Evolutionary conservation across 2,329 filamentous ascomycete species (phyloP).

Genomic region (Cladorrhinum sp.): DNA sequence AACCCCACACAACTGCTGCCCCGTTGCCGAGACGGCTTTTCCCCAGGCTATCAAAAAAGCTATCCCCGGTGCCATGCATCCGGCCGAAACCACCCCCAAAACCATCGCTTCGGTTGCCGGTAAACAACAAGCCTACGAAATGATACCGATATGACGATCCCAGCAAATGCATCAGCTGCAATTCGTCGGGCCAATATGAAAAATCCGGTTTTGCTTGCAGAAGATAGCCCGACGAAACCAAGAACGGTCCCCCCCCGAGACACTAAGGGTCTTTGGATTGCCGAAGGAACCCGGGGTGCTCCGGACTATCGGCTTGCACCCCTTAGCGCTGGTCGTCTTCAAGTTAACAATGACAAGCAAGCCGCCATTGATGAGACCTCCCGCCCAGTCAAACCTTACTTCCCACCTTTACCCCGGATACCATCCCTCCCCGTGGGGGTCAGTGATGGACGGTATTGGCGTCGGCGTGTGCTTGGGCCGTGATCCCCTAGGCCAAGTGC

Average conservation of each 20-base stretch:
- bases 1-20: conserved; percentile 17
- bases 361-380: background rate
- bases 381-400: background rate
- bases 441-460: conserved; percentile 8
- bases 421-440: background rate
- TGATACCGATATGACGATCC: background rate
- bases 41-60: conserved; percentile 1
- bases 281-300: conserved; percentile 8
- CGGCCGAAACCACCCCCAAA: background rate
- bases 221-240: background rate
- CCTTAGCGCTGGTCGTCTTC: background rate
- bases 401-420: background rate
- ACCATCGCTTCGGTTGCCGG: conserved; percentile 10
- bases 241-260: background rate
- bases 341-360: background rate
- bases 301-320: background rate
- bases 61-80: conserved; percentile 15
- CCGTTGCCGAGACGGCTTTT: conserved; percentile 16
- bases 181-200: background rate
- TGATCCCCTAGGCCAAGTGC: conserved; percentile 1
- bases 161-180: background rate
- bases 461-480: background rate
- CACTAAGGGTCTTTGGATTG: background rate
- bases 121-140: background rate
- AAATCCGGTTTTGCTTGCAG: background rate